Evolutionary conservation across 116 monocot species (phyloP), one percentile per base, ranked within the genome.

Genomic region (Dioscorea cayenensis): DNA sequence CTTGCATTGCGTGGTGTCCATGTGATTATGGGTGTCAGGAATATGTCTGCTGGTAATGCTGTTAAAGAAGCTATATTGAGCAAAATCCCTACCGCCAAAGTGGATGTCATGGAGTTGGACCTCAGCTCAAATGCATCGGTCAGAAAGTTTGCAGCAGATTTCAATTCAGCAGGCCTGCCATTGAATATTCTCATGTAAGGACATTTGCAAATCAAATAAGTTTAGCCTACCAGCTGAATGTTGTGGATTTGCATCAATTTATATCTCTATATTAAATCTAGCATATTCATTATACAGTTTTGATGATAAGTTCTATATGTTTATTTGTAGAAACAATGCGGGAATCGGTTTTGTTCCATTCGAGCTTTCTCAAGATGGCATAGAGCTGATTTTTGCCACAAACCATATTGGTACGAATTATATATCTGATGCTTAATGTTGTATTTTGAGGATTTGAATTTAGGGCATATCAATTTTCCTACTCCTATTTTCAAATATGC

Each of bases 171-270:
- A 35, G 73, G 77, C 68, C 83, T 81, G 48, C 83, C 89, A 3
- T 74, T 89, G 28, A 89, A 89, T 48, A 79, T 89, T 49, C 86
- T 89, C 63, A 81, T 89, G 86, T 86, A 72, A 76, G 83, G 52
- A 60, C 43, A 60, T 10, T 68, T 17, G 4, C 20, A 68, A 50
- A 17, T 28, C 27, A 18, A 23, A 20, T 21, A 0, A 23, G 12
- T 7, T 2, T 7, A 62, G 25, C 62, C 23, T 62, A 9, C 62
- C 25, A 23, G 1, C 62, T 23, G 62, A 62, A 23, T 6, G 6
- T 23, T 23, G 7, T 27, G 25, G 9, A 5, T 62, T 21, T 22
- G n/a, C 23, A 43, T 59, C 17, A 59, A 58, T 58, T 58, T 58
- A 14, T 14, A 18, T 38, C 9, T 38, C 38, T 38, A 38, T 1